Evolutionary conservation across 257 asterid genomes (phyloP), one percentile per base, ranked within the genome.

Genomic region (Jacaranda mimosifolia): DNA sequence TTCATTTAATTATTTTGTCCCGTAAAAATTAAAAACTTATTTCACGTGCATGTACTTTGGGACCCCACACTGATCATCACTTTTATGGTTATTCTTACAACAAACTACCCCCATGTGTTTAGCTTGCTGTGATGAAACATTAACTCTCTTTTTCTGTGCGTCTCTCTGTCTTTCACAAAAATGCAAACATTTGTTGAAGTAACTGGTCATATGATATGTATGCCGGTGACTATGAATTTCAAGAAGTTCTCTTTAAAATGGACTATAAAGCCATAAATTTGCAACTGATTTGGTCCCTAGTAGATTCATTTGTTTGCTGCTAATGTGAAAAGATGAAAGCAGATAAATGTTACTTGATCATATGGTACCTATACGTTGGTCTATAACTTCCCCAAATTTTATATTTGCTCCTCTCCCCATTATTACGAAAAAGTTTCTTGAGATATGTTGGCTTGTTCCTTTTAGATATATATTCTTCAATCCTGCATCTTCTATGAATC

Each of bases 341-440:
- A n/a, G n/a, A n/a, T n/a, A 68, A 12, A 68, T 49, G 26, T n/a
- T 74, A 38, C 18, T 62, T 38, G 17, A 14, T 45, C 46, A 19
- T 59, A 73, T 51, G 10, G 49, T 36, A n/a, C 19, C 38, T 60
- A 42, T 56, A 42, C 56, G 12, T 56, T n/a, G 40, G 70, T 62
- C 19, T 21, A 62, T 46, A 43, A 17, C 43, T 19, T 45, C n/a
- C 6, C 58, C 43, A 14, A 21, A 3, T 8, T 12, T 9, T 14
- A 15, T 55, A 7, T 1, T 56, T 51, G 4, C 32, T 15, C 5
- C 15, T 1, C 46, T 15, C 35, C 35, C 32, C 62, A 7, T 49
- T n/a, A 5, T 15, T 9, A 48, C 14, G 59, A 9, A 19, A 40
- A 68, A 68, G 18, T 53, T 71, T 71, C 65, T 18, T n/a, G 57